Evolutionary conservation across 495 filamentous ascomycete species (phyloP).

Genomic region (Bacidia gigantensis): DNA sequence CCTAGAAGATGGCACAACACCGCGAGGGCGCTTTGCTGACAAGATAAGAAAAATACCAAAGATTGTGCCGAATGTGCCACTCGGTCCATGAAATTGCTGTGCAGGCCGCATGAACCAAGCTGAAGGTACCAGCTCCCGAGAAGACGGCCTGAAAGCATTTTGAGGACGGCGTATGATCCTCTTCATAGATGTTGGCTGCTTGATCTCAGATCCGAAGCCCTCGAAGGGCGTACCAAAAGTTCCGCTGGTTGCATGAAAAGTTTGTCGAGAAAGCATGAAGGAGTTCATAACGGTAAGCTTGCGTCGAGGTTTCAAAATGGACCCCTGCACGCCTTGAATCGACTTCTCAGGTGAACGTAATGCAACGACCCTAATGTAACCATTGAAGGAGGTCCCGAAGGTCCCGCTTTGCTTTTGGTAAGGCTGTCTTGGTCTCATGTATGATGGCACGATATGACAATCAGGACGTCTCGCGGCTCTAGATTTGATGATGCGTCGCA

Average conservation of each 20-base stretch:
- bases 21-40: background rate
- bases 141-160: background rate
- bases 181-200: background rate
- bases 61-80: constrained; percentile 31
- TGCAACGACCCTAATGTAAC: background rate
- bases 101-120: constrained; percentile 30
- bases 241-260: background rate
- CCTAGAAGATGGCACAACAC: background rate
- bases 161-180: background rate
- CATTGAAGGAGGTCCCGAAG: background rate
- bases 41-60: background rate
- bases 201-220: background rate
- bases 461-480: background rate
- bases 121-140: background rate
- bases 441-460: background rate
- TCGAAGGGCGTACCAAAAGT: background rate
- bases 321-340: too few relatives aligned
- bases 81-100: constrained; percentile 28
- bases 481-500: background rate
- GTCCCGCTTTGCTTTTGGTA: background rate
- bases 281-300: background rate
- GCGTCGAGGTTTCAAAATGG: background rate
- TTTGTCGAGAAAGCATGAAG: background rate
- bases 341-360: too few relatives aligned
- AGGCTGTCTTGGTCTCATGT: background rate